Evolutionary conservation across 176 grass and related monocot species (phyloP).

Genomic region (Aegilops speltoides): DNA sequence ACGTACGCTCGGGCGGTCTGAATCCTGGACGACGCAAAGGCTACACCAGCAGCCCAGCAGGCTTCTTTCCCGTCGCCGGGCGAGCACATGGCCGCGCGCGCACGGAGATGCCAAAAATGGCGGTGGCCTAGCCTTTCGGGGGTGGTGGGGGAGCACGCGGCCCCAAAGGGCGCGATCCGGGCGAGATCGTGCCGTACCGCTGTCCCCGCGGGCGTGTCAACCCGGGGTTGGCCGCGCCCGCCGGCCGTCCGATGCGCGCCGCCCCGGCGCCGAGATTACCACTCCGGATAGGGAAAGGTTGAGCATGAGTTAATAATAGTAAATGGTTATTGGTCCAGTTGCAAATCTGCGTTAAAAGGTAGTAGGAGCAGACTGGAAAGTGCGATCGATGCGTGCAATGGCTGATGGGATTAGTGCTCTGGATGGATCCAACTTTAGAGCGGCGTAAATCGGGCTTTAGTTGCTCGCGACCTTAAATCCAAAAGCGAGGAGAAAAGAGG

Average conservation of each 20-base stretch:
- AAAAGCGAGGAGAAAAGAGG: neutral
- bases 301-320: too few species aligned
- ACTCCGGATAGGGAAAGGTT: neutral
- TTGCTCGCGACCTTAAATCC: slow-evolving; percentile 21
- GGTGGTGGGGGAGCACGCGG: slow-evolving; percentile 18
- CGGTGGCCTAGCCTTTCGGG: slow-evolving; percentile 32
- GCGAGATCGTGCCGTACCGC: slow-evolving; percentile 37
- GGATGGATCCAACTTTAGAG: neutral
- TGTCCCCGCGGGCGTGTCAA: slow-evolving; percentile 43
- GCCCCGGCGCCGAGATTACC: neutral
- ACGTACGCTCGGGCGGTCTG: neutral
- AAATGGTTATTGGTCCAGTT: neutral
- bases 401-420: neutral
- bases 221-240: neutral
- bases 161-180: slow-evolving; percentile 16
- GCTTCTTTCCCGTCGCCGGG: neutral
- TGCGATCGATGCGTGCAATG: neutral
- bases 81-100: slow-evolving; percentile 28
- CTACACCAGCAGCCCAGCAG: neutral
- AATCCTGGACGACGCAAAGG: neutral
- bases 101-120: slow-evolving; percentile 50
- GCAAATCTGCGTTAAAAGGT: slow-evolving; percentile 20
- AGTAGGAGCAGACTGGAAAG: neutral
- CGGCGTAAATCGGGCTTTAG: neutral
- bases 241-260: neutral